Base-by-base conservation (phyloP, 2,329 filamentous ascomycete species). In the Cladosporium austrohemisphaericum region DNA sequence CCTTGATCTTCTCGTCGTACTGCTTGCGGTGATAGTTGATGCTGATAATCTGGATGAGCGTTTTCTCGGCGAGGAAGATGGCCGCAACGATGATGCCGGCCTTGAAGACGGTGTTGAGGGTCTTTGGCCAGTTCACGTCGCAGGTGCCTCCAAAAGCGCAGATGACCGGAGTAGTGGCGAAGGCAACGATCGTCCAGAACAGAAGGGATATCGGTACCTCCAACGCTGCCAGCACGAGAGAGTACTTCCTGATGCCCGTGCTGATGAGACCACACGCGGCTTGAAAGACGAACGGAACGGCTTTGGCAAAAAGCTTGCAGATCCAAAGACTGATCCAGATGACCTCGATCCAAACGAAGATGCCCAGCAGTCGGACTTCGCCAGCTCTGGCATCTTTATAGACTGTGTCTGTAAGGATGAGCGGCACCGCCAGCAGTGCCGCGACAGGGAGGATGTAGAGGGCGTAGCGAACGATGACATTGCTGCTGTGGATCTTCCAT, bases 11-110 rank as follows among this genome's bases (percentile, higher is more conserved):
- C 16, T 81, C 80, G 59, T 82, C 78, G 65, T 88, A 88, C 31
- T 85, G 87, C 49, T 84, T 77, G 60, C 85, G 82, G 63, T 88
- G 85, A 63, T 88, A 88, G 22, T 81, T 80, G 60, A 88, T 81
- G 58, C 81, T 83, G 60, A 88, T 84, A 26, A 88, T 71, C 65
- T 88, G 85, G 18, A 88, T 79, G 47, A 88, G 72, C 31, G 81
- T 74, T 68, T 86, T 87, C 67, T 88, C 83, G 13, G 69, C 79
- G 5, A 88, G 73, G 54, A 84, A 81, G 10, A 87, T 76, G 31
- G 80, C 74, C 0, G 81, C 78, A 1, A 81, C 83, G 35, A 81
- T 76, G 50, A 87, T 79, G 31, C 77, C 67, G 4, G 83, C 79
- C 22, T 77, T 76, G 14, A 86, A 71, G 14, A 87, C 73, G 35